Base-by-base conservation (phyloP, 345 rosid genomes). In the Gossypium stocksii region DNA sequence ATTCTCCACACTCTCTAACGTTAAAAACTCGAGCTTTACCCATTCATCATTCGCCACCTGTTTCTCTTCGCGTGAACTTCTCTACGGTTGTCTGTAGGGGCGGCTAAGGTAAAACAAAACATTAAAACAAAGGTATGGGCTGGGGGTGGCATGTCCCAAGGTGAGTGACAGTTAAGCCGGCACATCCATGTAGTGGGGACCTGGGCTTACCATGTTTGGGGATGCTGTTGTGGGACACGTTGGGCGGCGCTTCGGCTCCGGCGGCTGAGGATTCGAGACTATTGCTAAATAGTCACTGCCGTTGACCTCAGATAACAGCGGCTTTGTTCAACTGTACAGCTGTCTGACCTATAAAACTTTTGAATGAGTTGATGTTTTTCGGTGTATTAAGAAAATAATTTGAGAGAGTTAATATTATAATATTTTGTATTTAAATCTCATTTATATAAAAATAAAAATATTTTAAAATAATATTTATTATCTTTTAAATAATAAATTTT, bases 131-230 rank as follows among this genome's bases (percentile, higher is more conserved):
- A 7, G 13, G 71, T 29, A 27, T 27, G 74, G 75, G 20, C n/a
- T 23, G 8, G 13, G 34, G 65, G 83, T 74, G 87, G 75, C 74
- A 71, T 81, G 82, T 79, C 13, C 38, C 72, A 57, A 74, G 48
- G 60, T 60, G 78, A 77, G 81, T 23, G 73, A 72, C 76, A 76
- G 49, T 71, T 67, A 75, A 79, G 74, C 83, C 73, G 81, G 72
- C 77, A 76, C 81, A 71, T 77, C 69, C 76, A 82, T 80, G 62
- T 34, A 44, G 48, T 20, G 38, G 64, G 57, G 57, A 44, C 57
- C 61, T 0, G 46, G 25, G 7, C 7, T 27, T 56, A 52, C 10
- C 51, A 4, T 25, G 8, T n/a, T 13, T 7, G 25, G 43, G 20
- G 20, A 38, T 0, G 17, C 16, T 72, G 23, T 49, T 49, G 60